Conservation (phyloP, 2,329 filamentous ascomycete species). For the Trichoderma atroviride region DNA sequence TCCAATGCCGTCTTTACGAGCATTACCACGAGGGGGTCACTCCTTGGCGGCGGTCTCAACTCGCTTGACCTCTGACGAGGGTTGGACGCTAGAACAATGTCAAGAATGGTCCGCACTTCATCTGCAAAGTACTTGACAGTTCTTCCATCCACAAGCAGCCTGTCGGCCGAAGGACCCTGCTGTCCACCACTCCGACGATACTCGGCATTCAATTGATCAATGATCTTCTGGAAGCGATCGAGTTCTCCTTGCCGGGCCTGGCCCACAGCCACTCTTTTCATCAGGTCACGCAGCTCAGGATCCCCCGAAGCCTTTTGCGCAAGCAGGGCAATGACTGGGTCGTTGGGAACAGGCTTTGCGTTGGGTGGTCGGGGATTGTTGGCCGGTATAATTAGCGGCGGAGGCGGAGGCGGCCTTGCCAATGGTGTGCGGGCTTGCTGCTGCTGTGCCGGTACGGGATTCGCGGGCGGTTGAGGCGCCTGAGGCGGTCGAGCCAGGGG, state of each 20-base stretch:
- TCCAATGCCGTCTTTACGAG: constrained; percentile 62
- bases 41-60: constrained; percentile 55
- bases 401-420: constrained; percentile 30
- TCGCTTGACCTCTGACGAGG: constrained; percentile 58
- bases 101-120: constrained; percentile 59
- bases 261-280: constrained; percentile 81
- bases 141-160: constrained; percentile 56
- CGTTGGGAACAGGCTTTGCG: constrained; percentile 46
- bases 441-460: constrained; percentile 30
- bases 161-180: constrained; percentile 57
- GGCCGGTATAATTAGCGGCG: constrained; percentile 35
- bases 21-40: constrained; percentile 59
- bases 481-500: constrained; percentile 27
- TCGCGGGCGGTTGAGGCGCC: constrained; percentile 30
- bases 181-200: constrained; percentile 56
- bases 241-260: constrained; percentile 72
- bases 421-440: constrained; percentile 30
- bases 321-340: constrained; percentile 79
- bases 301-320: constrained; percentile 76
- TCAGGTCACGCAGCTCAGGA: constrained; percentile 71
- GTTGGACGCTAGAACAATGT: constrained; percentile 62
- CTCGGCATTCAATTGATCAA: constrained; percentile 72
- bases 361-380: constrained; percentile 26
- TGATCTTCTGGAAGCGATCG: constrained; percentile 76
- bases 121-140: constrained; percentile 63